Evolutionary conservation across 1,139 yeast genomes (phyloP).

Genomic region (Hyphopichia fennica): DNA sequence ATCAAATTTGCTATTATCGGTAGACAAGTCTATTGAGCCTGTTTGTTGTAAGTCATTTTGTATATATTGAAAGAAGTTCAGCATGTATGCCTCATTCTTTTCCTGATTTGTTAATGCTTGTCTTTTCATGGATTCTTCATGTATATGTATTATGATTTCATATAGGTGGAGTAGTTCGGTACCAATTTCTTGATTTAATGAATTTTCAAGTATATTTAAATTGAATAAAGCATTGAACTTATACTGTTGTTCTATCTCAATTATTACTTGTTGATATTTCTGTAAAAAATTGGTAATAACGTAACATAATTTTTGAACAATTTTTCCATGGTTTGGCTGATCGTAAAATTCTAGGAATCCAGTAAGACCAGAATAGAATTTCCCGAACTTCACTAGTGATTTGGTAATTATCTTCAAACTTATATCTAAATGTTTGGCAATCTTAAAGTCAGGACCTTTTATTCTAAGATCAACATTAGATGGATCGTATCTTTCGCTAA

Average conservation of each 20-base stretch:
- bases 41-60: slow-evolving; percentile 42
- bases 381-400: slow-evolving; percentile 61
- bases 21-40: slow-evolving; percentile 45
- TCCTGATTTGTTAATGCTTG: slow-evolving; percentile 6
- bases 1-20: slow-evolving; percentile 54
- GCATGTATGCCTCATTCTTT: slow-evolving; percentile 30
- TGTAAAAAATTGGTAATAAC: slow-evolving; percentile 53
- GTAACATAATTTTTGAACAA: slow-evolving; percentile 71
- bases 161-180: slow-evolving; percentile 53
- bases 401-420: slow-evolving; percentile 73
- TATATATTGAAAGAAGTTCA: slow-evolving; percentile 38
- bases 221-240: slow-evolving; percentile 39
- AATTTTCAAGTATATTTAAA: slow-evolving; percentile 33
- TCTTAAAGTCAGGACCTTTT: slow-evolving; percentile 72
- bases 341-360: slow-evolving; percentile 61
- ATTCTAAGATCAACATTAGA: slow-evolving; percentile 32
- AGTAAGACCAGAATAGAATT: slow-evolving; percentile 54
- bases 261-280: slow-evolving; percentile 48
- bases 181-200: slow-evolving; percentile 29
- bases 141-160: slow-evolving; percentile 50
- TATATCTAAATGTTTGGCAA: slow-evolving; percentile 72
- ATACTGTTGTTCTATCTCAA: slow-evolving; percentile 56
- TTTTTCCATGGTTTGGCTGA: slow-evolving; percentile 59
- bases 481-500: slow-evolving; percentile 60
- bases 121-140: slow-evolving; percentile 34